These are phyloP conservation scores for Stephania japonica DNA, from an alignment of 164 flowering plant species.

Conservation along the genomic window DNA sequence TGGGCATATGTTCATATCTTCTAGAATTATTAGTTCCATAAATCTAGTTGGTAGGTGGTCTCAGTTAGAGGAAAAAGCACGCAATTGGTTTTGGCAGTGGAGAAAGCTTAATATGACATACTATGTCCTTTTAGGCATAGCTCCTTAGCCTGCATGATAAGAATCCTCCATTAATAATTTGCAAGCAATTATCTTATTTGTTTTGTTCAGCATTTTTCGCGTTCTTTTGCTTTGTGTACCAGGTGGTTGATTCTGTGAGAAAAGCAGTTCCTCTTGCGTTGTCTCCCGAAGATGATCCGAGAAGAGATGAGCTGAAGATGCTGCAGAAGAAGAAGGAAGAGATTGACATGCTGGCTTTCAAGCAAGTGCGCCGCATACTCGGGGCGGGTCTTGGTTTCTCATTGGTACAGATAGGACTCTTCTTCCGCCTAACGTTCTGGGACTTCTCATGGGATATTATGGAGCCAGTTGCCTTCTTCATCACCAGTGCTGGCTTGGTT, in stretches of 20 bases:
- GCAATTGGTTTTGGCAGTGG: no score
- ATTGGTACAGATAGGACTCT: constrained; percentile 65
- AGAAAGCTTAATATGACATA: no score
- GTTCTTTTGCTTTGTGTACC: background rate
- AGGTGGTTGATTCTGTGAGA: constrained; percentile 78
- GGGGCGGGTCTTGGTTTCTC: constrained; percentile 67
- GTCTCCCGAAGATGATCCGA: constrained; percentile 65
- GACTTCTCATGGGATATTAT: constrained; percentile 97
- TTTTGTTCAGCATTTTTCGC: background rate
- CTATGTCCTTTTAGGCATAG: no score
- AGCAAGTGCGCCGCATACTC: constrained; percentile 63
- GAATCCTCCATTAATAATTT: no score
- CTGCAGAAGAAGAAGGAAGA: constrained; percentile 65
- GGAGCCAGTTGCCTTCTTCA: constrained; percentile 88
- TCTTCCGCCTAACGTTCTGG: constrained; percentile 88
- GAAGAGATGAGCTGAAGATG: constrained; percentile 51
- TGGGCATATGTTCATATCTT: no score
- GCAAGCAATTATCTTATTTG: no score
- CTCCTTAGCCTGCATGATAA: no score
- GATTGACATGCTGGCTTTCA: constrained; percentile 69
- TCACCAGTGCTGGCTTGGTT: constrained; percentile 57
- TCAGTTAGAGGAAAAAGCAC: no score
- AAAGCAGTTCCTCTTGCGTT: constrained; percentile 71
- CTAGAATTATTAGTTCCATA: no score
- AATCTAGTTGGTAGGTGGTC: no score